Conservation (phyloP, 1,139 yeast species). For the Pichia sp. region DNA sequence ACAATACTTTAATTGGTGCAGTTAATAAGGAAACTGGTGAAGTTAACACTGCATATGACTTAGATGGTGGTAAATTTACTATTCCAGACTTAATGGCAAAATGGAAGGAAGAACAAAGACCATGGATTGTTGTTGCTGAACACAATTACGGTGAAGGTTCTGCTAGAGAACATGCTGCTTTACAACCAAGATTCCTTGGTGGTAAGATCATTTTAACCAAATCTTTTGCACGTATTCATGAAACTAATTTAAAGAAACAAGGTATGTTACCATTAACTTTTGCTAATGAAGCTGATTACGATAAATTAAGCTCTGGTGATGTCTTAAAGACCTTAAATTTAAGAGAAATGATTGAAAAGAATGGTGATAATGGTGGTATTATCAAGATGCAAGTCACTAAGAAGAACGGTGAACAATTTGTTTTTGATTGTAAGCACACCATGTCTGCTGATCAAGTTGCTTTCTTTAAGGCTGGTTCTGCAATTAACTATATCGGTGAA, state of each 20-base stretch:
- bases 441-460: conserved; percentile 95
- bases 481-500: conserved; percentile 86
- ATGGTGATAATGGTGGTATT: conserved; percentile 83
- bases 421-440: conserved; percentile 79
- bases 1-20: conserved; percentile 95
- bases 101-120: conserved; percentile 79
- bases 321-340: conserved; percentile 71
- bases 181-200: conserved; percentile 90
- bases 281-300: conserved; percentile 85
- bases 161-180: conserved; percentile 98
- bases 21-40: conserved; percentile 95
- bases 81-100: conserved; percentile 97
- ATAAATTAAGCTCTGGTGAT: conserved; percentile 71
- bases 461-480: conserved; percentile 96
- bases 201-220: conserved; percentile 85
- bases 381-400: conserved; percentile 69
- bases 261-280: conserved; percentile 94
- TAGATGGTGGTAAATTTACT: conserved; percentile 69
- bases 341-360: conserved; percentile 67
- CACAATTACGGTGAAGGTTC: conserved; percentile 99
- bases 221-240: conserved; percentile 94
- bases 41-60: conserved; percentile 83
- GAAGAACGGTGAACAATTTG: conserved; percentile 63
- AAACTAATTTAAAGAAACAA: conserved; percentile 88
- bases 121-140: conserved; percentile 95